Evolutionary conservation across 305 asterid species (phyloP).

Genomic region (Solanum hybrid): DNA sequence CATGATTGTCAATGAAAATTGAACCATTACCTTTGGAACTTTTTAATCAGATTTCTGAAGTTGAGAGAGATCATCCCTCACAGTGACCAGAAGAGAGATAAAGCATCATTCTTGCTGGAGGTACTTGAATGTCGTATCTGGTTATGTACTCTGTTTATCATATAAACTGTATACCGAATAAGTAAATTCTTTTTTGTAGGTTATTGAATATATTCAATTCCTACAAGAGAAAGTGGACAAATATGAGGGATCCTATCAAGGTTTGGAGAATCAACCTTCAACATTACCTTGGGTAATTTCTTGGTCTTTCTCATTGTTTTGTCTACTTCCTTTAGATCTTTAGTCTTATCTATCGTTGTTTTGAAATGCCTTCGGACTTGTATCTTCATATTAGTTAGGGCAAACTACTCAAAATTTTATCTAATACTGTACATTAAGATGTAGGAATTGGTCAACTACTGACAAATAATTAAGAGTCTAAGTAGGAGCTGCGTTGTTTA

Average conservation of each 20-base stretch:
- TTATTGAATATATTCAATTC: constrained; percentile 77
- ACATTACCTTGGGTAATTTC: constrained; percentile 58
- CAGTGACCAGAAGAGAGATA: constrained; percentile 92
- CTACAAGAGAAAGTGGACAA: constrained; percentile 83
- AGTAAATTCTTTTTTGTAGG: constrained; percentile 33
- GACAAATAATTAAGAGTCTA: not conserved
- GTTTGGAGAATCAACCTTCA: constrained; percentile 63
- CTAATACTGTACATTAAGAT: not conserved
- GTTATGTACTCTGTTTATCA: not conserved
- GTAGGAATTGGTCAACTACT: not conserved
- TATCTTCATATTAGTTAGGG: not conserved
- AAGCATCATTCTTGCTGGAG: constrained; percentile 96
- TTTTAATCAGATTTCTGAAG: constrained; percentile 62
- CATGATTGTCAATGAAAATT: not conserved
- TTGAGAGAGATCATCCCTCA: constrained; percentile 85
- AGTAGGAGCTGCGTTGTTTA: not conserved
- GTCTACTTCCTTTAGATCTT: not conserved
- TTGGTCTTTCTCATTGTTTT: not conserved
- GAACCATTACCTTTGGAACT: not conserved
- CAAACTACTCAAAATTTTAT: not conserved
- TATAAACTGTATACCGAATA: not conserved
- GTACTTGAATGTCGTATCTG: constrained; percentile 22
- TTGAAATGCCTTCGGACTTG: not conserved
- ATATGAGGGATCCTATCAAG: constrained; percentile 54
- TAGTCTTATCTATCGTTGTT: not conserved